These are phyloP conservation scores for Pulveroboletus sp. DNA, from an alignment of 768 basidiomycete genomes.

Conservation along the genomic window DNA sequence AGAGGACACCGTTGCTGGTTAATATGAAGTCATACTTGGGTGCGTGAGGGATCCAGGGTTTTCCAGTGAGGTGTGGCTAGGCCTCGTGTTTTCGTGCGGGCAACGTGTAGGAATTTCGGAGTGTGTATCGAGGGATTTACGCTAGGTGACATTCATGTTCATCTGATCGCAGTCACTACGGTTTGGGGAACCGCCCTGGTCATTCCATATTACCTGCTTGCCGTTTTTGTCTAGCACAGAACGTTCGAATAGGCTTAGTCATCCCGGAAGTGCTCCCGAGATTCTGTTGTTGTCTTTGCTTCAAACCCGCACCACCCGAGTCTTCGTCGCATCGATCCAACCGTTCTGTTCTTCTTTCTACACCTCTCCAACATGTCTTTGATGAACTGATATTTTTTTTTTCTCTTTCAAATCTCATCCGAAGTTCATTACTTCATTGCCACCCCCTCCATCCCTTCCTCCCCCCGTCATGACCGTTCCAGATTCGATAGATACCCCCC, in stretches of 20 bases:
- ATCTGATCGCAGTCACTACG: neutral
- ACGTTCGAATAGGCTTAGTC: conserved; percentile 20
- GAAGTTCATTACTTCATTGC: neutral
- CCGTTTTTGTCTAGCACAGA: conserved; percentile 1
- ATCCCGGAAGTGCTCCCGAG: conserved; percentile 13
- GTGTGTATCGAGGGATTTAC: neutral
- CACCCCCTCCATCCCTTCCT: neutral
- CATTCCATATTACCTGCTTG: no score
- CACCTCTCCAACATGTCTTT: conserved; percentile 7
- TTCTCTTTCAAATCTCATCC: neutral
- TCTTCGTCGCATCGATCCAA: conserved; percentile 10
- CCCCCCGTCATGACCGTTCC: conserved; percentile 36
- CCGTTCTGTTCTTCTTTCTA: neutral
- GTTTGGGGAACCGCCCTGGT: neutral
- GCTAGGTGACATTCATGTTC: no score
- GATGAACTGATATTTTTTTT: conserved; percentile 7
- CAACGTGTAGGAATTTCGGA: neutral
- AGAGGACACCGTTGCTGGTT: no score
- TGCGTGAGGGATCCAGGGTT: no score
- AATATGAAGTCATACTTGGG: no score
- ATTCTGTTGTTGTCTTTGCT: conserved; percentile 8
- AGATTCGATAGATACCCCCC: conserved; percentile 41
- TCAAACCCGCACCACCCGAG: conserved; percentile 11
- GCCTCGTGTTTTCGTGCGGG: conserved; percentile 4
- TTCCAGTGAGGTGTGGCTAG: no score